Evolutionary conservation across 176 grass and related monocot species (phyloP).

Genomic region (Typha latifolia): DNA sequence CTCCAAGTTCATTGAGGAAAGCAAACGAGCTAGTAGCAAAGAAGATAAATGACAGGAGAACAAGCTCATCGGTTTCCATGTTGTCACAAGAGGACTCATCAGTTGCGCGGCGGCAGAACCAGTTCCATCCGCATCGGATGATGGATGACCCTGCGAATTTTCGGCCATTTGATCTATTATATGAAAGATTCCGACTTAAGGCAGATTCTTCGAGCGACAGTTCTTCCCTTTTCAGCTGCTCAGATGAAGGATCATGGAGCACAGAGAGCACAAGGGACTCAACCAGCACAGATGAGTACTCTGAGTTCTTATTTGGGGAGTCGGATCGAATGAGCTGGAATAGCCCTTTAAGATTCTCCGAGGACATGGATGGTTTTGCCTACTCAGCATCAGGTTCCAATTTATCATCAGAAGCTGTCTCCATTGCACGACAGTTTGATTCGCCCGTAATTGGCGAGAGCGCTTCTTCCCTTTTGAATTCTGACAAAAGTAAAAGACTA

Average conservation of each 20-base stretch:
- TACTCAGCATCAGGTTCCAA: too few relatives aligned
- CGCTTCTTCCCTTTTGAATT: too few relatives aligned
- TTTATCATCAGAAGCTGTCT: too few relatives aligned
- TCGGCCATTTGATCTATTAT: conserved; percentile 9
- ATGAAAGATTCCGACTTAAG: not conserved
- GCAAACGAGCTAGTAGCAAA: conserved; percentile 19
- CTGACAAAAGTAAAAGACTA: too few relatives aligned
- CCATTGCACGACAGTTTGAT: too few relatives aligned
- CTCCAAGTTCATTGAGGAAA: conserved; percentile 46
- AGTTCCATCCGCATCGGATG: not conserved
- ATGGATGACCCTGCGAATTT: conserved; percentile 11
- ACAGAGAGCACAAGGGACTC: conserved; percentile 48
- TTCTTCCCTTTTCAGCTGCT: conserved; percentile 63
- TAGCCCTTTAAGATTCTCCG: not conserved
- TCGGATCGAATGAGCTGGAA: not conserved
- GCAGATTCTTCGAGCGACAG: conserved; percentile 35
- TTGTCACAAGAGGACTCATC: not conserved
- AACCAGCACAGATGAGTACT: conserved; percentile 48
- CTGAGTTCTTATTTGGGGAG: not conserved
- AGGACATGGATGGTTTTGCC: too few relatives aligned
- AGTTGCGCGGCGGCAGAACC: too few relatives aligned
- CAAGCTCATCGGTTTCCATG: conserved; percentile 4
- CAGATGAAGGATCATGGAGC: conserved; percentile 53
- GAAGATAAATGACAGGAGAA: conserved; percentile 10
- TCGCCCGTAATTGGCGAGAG: too few relatives aligned